These are phyloP conservation scores for Fusarium drepaniforme DNA, from an alignment of 2,329 filamentous ascomycete genomes.

Conservation along the genomic window DNA sequence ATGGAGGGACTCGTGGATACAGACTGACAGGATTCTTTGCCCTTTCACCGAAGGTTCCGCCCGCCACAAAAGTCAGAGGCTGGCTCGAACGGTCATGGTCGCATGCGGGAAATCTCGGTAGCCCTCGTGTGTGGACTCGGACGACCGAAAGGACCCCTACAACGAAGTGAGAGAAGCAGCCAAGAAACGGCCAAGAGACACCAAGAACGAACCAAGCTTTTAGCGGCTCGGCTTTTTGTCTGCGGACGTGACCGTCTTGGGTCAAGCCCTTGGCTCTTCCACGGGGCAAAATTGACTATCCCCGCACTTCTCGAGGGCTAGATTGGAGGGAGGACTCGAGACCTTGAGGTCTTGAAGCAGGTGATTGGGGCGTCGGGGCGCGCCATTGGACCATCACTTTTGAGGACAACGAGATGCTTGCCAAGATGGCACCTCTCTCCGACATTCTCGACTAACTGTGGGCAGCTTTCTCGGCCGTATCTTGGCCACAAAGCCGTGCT, in stretches of 20 bases:
- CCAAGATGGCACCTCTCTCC: slow-evolving; percentile 27
- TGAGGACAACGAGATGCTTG: slow-evolving; percentile 16
- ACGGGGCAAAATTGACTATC: slow-evolving; percentile 30
- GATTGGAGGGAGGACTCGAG: slow-evolving; percentile 23
- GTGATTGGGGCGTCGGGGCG: not conserved
- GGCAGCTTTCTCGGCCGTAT: slow-evolving; percentile 29
- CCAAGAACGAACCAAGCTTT: slow-evolving; percentile 34
- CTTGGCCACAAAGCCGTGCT: slow-evolving; percentile 30
- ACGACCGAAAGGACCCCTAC: slow-evolving; percentile 27
- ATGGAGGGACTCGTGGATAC: slow-evolving; percentile 14
- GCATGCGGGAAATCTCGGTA: slow-evolving; percentile 29
- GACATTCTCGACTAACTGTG: slow-evolving; percentile 24
- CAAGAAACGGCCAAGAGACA: slow-evolving; percentile 20
- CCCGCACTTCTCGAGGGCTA: slow-evolving; percentile 37
- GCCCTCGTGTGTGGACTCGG: slow-evolving; percentile 14
- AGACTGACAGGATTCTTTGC: slow-evolving; percentile 12
- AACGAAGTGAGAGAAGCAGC: slow-evolving; percentile 21
- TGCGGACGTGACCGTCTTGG: slow-evolving; percentile 13
- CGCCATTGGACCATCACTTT: slow-evolving; percentile 33
- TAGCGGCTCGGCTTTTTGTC: slow-evolving; percentile 38
- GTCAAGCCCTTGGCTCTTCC: not conserved
- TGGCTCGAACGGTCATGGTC: slow-evolving; percentile 22
- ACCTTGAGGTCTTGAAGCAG: not conserved
- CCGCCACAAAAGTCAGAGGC: slow-evolving; percentile 11
- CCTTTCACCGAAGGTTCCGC: slow-evolving; percentile 13